Conservation (phyloP, 768 basidiomycete species). For the Suillus sp. region DNA sequence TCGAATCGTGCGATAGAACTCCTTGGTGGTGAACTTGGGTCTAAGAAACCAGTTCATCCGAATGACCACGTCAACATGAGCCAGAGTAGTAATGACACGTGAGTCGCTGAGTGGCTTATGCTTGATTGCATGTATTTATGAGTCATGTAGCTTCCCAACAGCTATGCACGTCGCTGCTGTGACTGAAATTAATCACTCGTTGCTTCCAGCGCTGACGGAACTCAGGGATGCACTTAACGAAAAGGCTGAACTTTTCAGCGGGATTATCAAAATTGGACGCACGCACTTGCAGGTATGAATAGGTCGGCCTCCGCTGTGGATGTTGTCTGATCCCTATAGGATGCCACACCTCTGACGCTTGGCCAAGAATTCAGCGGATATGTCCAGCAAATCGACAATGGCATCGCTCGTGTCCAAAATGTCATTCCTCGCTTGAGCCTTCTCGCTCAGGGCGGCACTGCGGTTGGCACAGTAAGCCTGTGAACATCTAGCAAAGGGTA, state of each 20-base stretch:
- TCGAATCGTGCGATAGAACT: conserved; percentile 98
- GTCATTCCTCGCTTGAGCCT: conserved; percentile 83
- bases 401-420: conserved; percentile 80
- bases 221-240: conserved; percentile 82
- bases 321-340: conserved; percentile 46
- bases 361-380: conserved; percentile 99
- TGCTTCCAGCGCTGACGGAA: conserved; percentile 85
- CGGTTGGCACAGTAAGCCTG: conserved; percentile 87
- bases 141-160: conserved; percentile 81
- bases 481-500: neutral
- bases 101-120: conserved; percentile 32
- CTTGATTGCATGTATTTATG: neutral
- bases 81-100: conserved; percentile 99
- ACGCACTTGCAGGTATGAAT: conserved; percentile 82
- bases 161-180: conserved; percentile 99
- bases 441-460: conserved; percentile 97
- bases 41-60: conserved; percentile 96
- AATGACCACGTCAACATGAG: conserved; percentile 99
- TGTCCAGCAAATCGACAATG: conserved; percentile 91
- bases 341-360: conserved; percentile 95
- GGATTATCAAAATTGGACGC: conserved; percentile 98
- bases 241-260: conserved; percentile 81
- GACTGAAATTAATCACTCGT: conserved; percentile 73
- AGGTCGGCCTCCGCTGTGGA: neutral
- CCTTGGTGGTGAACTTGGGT: conserved; percentile 92